phyloP scores from a whole-genome alignment of 257 asterid genomes.

The Solanum sejunctum region DNA sequence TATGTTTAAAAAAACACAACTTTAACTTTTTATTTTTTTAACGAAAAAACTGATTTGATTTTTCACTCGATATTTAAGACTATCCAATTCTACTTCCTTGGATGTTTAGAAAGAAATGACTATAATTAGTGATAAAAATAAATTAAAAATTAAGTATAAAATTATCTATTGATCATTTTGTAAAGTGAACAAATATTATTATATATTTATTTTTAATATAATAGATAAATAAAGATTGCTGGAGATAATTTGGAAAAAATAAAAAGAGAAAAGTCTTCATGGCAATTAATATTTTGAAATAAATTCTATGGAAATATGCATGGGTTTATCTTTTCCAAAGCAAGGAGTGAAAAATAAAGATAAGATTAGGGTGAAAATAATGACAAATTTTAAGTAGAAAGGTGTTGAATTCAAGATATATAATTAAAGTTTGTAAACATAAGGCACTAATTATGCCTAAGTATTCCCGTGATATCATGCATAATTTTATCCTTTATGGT shows the following conservation, averaged over 20 bases:
- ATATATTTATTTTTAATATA: no score
- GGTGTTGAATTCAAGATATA: background rate
- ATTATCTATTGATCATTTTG: no score
- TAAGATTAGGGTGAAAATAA: background rate
- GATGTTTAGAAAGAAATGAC: no score
- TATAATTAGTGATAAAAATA: no score
- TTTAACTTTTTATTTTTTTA: no score
- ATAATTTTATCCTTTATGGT: background rate
- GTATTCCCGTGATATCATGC: background rate
- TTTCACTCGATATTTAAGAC: no score
- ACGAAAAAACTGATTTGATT: no score
- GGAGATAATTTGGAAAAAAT: background rate
- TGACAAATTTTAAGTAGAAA: background rate
- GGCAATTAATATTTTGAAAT: background rate
- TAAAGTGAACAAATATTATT: no score
- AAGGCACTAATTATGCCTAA: background rate
- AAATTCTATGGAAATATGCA: background rate
- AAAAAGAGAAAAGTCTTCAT: background rate
- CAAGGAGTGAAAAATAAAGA: background rate
- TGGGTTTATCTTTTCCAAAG: background rate
- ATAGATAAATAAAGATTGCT: no score
- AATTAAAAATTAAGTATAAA: no score
- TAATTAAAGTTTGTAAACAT: background rate
- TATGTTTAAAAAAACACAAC: no score
- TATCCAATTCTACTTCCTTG: no score